A percentile compares a stretch with the other conserved stretches of the same genome.
Conservation (phyloP, 768 basidiomycete genomes). For the Russula compacta region DNA sequence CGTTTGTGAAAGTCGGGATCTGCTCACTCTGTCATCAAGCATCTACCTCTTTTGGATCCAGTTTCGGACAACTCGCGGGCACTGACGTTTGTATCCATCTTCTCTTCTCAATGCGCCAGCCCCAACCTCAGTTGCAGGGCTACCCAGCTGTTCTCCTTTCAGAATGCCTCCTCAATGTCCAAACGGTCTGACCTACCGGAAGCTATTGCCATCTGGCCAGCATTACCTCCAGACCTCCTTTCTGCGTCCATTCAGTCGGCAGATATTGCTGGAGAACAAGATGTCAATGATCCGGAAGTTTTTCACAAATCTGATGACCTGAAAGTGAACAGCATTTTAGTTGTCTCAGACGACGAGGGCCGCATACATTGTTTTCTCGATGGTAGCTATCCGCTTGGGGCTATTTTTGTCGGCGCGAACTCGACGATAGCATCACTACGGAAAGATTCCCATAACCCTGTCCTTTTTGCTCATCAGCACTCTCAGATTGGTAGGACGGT, state of each 20-base stretch:
- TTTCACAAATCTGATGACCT: conserved; percentile 42
- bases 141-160: conserved; percentile 74
- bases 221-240: conserved; percentile 43
- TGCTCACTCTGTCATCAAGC: conserved; percentile 58
- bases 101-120: conserved; percentile 1
- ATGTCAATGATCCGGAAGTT: conserved; percentile 26
- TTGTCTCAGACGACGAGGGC: conserved; percentile 50
- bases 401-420: conserved; percentile 32
- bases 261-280: conserved; percentile 27
- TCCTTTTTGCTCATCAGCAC: conserved; percentile 43
- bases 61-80: conserved; percentile 59
- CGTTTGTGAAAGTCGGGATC: conserved; percentile 59
- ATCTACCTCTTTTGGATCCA: conserved; percentile 62
- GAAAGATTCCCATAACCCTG: conserved; percentile 39
- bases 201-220: conserved; percentile 61
- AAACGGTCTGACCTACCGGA: conserved; percentile 43
- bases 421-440: conserved; percentile 28
- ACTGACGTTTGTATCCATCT: conserved; percentile 43
- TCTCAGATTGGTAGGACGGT: conserved; percentile 24
- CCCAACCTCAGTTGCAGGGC: conserved; percentile 36
- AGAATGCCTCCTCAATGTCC: conserved; percentile 49
- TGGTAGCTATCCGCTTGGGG: conserved; percentile 65
- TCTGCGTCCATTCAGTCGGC: conserved; percentile 53
- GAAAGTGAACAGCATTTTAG: conserved; percentile 50
- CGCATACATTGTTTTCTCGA: conserved; percentile 60